Base-by-base conservation (phyloP, 495 filamentous ascomycete species). In the Tuber indicum region DNA sequence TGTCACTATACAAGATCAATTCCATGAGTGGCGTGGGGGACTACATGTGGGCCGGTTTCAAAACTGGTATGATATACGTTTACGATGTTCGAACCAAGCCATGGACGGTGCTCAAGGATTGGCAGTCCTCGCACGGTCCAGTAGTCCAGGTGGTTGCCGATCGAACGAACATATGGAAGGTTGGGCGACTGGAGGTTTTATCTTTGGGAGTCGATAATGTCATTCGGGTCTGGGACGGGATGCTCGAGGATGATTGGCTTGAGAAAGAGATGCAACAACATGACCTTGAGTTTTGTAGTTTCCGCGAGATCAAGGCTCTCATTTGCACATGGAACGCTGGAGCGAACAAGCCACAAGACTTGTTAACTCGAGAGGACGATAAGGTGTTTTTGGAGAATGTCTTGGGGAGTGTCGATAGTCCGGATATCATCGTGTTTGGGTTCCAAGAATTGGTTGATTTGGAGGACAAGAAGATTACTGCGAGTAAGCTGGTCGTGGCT, bases 361-460 rank as follows among this genome's bases (percentile, higher is more conserved):
- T 98, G 23, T 89, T 91, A 78, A 89, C 91, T 74, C 87, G 89
- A 19, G 87, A 89, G 47, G 85, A 86, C 41, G 92, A 95, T 79
- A 87, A 87, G 8, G 86, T 87, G 45, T 97, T 98, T 84, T 91
- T 98, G 75, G 89, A 89, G 79, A 87, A 93, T 75, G 87, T 96
- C 0, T 86, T 97, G 62, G 86, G 90, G 76, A 88, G 86, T 45
- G 90, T 92, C 75, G 87, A 91, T 72, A 90, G 91, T 14, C 93
- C 96, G 0, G 96, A 98, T 80, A 91, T 99, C 72, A 86, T 99
- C 8, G 89, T 99, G 6, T 99, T 98, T 88, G 96, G 96, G 16
- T 99, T 99, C 84, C 96, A 99, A 83, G 96, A 99, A 84, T 87
- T 99, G 14, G 95, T 99, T 19, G 96, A 99, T 81, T 86, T 99